Percentiles rank a stretch among this genome's conserved stretches.
Conservation (phyloP, 805 yeast genomes). For the Torulaspora franciscae region DNA sequence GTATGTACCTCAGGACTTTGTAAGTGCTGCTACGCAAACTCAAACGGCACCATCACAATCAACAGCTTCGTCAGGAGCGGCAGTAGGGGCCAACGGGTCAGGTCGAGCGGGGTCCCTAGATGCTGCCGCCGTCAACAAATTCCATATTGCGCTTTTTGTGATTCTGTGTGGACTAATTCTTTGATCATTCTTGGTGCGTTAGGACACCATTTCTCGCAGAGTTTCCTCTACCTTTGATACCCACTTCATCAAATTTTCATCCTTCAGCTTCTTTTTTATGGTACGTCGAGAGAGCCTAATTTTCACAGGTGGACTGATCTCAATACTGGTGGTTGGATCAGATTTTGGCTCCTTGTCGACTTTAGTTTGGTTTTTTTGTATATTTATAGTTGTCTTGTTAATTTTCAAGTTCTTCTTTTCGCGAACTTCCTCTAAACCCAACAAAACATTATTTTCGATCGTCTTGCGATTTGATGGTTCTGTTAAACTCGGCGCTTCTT, state of each 20-base stretch:
- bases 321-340: background rate
- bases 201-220: slow-evolving; percentile 6
- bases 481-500: background rate
- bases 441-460: background rate
- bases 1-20: slow-evolving; percentile 28
- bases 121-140: background rate
- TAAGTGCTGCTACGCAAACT: background rate
- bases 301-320: background rate
- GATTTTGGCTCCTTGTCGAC: background rate
- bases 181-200: background rate
- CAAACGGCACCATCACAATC: background rate
- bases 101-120: background rate
- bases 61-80: background rate
- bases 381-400: background rate
- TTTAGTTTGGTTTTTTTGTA: background rate
- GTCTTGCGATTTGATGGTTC: background rate
- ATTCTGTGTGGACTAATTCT: background rate
- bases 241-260: slow-evolving; percentile 28
- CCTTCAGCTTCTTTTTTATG: slow-evolving; percentile 24
- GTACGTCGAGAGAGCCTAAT: slow-evolving; percentile 19
- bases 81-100: background rate
- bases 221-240: slow-evolving; percentile 21
- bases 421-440: background rate
- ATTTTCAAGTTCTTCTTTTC: background rate
- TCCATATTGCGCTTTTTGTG: background rate